A percentile compares a stretch with the other conserved stretches of the same genome.
phyloP scores from a whole-genome alignment of 805 yeast genomes.

The Suhomyces faveliae region DNA sequence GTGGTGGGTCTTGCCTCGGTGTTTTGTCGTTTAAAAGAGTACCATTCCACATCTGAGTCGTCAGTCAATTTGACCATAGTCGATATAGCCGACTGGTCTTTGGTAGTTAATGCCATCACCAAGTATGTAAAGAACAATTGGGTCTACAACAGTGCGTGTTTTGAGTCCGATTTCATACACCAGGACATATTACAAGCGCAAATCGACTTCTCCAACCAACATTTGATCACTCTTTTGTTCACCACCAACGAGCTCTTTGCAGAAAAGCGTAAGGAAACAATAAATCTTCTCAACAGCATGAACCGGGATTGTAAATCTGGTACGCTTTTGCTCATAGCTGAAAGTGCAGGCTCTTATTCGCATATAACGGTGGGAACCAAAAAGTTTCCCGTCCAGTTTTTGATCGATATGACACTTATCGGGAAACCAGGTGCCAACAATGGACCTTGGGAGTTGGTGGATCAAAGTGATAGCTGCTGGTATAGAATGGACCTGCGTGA shows the following conservation, averaged over 20 bases:
- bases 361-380: slow-evolving; percentile 74
- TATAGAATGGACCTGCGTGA: slow-evolving; percentile 55
- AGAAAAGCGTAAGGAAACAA: slow-evolving; percentile 60
- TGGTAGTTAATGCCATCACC: slow-evolving; percentile 47
- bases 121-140: slow-evolving; percentile 49
- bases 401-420: slow-evolving; percentile 68
- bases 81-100: slow-evolving; percentile 79
- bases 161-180: slow-evolving; percentile 28
- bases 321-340: slow-evolving; percentile 64
- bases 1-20: slow-evolving; percentile 62
- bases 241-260: slow-evolving; percentile 86
- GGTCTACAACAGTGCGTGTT: slow-evolving; percentile 40
- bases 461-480: slow-evolving; percentile 77
- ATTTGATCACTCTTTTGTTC: slow-evolving; percentile 67
- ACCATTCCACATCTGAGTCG: slow-evolving; percentile 30
- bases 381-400: slow-evolving; percentile 77
- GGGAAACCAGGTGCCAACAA: slow-evolving; percentile 42
- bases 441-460: slow-evolving; percentile 67
- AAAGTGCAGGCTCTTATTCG: slow-evolving; percentile 89
- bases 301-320: slow-evolving; percentile 53
- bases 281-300: slow-evolving; percentile 56
- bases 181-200: slow-evolving; percentile 27
- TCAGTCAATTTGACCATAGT: slow-evolving; percentile 51
- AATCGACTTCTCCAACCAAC: slow-evolving; percentile 14
- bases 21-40: slow-evolving; percentile 43